phyloP scores from a whole-genome alignment of 1,284 basidiomycete species.

The Bjerkandera adusta region DNA sequence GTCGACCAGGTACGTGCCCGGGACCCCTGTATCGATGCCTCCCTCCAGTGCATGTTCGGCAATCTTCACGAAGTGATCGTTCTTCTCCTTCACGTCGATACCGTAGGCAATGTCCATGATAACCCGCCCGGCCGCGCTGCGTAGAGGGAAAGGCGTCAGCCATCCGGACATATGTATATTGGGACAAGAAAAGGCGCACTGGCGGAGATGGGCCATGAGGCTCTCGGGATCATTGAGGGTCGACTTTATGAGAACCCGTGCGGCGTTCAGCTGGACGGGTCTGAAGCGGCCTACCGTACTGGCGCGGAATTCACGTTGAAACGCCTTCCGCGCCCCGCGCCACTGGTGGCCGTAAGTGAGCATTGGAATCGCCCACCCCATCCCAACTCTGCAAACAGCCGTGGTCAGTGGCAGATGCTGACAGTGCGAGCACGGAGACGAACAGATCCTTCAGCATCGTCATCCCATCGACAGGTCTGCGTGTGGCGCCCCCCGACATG shows the following conservation, averaged over 20 bases:
- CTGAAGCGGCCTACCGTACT: background rate
- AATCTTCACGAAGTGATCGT: background rate
- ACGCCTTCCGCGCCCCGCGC: background rate
- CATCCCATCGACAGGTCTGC: background rate
- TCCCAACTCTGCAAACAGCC: background rate
- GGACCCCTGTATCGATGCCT: background rate
- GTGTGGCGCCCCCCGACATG: background rate
- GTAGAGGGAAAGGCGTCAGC: no score
- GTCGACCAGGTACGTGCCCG: constrained; percentile 4
- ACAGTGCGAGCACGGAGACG: background rate
- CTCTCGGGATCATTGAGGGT: background rate
- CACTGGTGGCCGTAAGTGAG: background rate
- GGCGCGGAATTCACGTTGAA: background rate
- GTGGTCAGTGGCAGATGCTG: background rate
- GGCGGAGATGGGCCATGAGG: background rate
- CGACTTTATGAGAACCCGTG: background rate
- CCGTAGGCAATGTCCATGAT: constrained; percentile 5
- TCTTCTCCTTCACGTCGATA: background rate
- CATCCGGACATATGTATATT: background rate
- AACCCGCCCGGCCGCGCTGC: no score
- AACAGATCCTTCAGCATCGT: background rate
- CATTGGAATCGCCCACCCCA: background rate
- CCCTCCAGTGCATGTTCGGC: background rate
- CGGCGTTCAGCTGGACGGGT: background rate
- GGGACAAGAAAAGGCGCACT: background rate